Evolutionary conservation across 495 filamentous ascomycete genomes (phyloP), one percentile per base, ranked within the genome.

Genomic region (Bathelium albidoporum): DNA sequence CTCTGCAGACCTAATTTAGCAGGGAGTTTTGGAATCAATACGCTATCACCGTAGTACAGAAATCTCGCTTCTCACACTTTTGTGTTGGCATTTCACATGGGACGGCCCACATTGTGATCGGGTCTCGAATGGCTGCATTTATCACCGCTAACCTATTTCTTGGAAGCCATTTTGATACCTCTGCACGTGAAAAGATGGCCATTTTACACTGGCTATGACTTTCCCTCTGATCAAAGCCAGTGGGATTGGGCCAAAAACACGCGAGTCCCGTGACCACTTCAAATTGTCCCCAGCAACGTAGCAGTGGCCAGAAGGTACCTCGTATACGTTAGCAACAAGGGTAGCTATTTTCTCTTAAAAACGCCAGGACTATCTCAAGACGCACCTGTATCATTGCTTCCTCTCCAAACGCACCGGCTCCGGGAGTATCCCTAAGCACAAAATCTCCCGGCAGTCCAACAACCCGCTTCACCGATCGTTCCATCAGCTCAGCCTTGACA

Each of bases 371-470:
- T 32, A 43, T 36, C 64, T 59, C 58, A 2, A 71, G 77, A 52
- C 31, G 20, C 68, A 89, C 90, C 83, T 92, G 88, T 45, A 95
- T 81, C 90, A 96, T 95, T 66, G 76, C 78, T 64, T 79, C 74
- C 52, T 68, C 65, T 31, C 73, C 70, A 29, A 63, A 69, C 58
- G 69, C 71, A 64, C 67, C 69, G 66, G 80, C 70, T 52, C 77
- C 76, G 31, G 85, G 83, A 36, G 82, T 81, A 74, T 90, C 84
- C 64, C 81, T 77, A 65, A 89, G 75, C 34, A 97, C 91, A 76
- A 94, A 96, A 76, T 98, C 94, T 16, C 94, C 94, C 14, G 85
- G 85, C 82, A 97, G 76, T 1, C 92, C 94, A 31, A 97, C 67
- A 24, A 97, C 85, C 63, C 94, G 78, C 79, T 98, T 98, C 11